phyloP scores from a whole-genome alignment of 495 filamentous ascomycete genomes.

The Mycothermus thermophilus region DNA sequence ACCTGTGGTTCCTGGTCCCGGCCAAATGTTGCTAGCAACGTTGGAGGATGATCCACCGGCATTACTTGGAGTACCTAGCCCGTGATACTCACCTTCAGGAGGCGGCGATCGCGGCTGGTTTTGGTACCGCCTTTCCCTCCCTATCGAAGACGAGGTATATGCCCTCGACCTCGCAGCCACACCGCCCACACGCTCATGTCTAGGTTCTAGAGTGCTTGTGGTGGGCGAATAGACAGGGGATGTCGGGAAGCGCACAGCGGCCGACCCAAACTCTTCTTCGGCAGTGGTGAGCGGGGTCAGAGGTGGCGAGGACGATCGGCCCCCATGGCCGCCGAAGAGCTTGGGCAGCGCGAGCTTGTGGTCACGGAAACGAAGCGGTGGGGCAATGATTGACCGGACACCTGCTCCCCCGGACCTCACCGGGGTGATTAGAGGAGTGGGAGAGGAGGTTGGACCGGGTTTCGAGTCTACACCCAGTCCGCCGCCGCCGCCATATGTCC shows the following conservation, averaged over 20 bases:
- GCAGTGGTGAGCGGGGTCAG: conserved; percentile 18
- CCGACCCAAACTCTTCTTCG: too few relatives aligned
- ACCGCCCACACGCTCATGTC: conserved; percentile 12
- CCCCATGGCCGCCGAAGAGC: conserved; percentile 17
- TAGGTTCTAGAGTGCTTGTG: conserved; percentile 19
- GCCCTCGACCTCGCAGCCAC: conserved; percentile 7
- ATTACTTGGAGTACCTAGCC: too few relatives aligned
- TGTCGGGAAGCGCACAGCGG: conserved; percentile 17
- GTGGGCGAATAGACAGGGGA: conserved; percentile 18
- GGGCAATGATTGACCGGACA: conserved; percentile 17
- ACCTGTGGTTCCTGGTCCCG: too few relatives aligned
- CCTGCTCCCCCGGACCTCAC: conserved; percentile 16
- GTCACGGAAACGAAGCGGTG: conserved; percentile 32
- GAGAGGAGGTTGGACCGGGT: too few relatives aligned
- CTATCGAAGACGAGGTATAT: too few relatives aligned
- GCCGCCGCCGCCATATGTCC: too few relatives aligned
- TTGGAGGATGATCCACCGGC: too few relatives aligned
- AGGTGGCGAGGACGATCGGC: conserved; percentile 18
- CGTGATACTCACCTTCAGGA: too few relatives aligned
- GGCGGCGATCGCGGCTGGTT: too few relatives aligned
- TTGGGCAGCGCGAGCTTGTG: conserved; percentile 27
- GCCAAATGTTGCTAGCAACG: too few relatives aligned
- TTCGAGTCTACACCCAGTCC: too few relatives aligned
- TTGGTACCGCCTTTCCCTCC: too few relatives aligned
- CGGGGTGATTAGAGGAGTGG: conserved; percentile 28